Conservation (phyloP, 1,139 yeast species). For the Sugiyamaella neomexicana region DNA sequence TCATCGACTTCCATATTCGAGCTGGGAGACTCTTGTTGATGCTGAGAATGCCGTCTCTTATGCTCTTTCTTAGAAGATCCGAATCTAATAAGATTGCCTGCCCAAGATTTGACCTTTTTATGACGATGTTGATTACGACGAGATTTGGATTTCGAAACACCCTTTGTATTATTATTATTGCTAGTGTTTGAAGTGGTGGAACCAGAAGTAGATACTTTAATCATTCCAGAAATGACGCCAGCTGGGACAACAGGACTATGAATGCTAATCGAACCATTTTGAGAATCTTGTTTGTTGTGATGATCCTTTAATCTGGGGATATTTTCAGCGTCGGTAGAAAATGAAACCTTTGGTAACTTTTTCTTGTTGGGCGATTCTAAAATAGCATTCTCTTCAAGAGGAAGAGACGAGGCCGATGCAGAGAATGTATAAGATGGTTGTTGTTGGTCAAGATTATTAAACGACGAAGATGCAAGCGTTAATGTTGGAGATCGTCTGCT, state of each 20-base stretch:
- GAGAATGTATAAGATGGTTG: constrained; percentile 20
- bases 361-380: constrained; percentile 9
- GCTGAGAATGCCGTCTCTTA: not conserved
- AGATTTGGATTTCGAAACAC: constrained; percentile 12
- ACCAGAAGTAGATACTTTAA: constrained; percentile 3
- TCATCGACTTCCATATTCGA: constrained; percentile 9
- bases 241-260: too few relatives aligned
- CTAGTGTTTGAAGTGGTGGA: constrained; percentile 5
- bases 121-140: constrained; percentile 21
- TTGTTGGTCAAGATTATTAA: constrained; percentile 21
- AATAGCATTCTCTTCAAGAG: constrained; percentile 4
- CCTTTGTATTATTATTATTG: not conserved
- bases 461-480: constrained; percentile 28
- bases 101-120: constrained; percentile 35
- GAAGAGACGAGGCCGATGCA: constrained; percentile 18
- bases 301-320: not conserved
- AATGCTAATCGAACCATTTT: not conserved
- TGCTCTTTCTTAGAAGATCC: constrained; percentile 24
- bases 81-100: constrained; percentile 31
- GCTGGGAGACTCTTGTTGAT: not conserved
- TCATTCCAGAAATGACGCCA: not conserved
- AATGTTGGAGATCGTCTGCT: constrained; percentile 27
- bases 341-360: constrained; percentile 8
- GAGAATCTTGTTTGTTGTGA: not conserved
- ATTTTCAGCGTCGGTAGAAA: constrained; percentile 3